Conservation (phyloP, 495 filamentous ascomycete genomes). For the Lindgomyces ingoldianus region DNA sequence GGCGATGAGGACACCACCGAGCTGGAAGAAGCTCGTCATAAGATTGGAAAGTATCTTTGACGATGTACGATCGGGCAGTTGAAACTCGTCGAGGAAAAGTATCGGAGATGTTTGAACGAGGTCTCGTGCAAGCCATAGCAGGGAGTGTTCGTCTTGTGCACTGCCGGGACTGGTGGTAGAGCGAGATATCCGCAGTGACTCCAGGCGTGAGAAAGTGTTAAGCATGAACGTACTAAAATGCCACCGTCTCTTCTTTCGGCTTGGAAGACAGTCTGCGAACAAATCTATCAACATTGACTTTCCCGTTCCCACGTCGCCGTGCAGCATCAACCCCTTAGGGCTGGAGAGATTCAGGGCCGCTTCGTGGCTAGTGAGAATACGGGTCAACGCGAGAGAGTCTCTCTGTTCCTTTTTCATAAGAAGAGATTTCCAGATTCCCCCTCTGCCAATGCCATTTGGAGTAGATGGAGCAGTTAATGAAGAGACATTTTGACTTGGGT, state of each 20-base stretch:
- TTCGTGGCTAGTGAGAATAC: slow-evolving; percentile 62
- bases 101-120: slow-evolving; percentile 67
- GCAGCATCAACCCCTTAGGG: slow-evolving; percentile 65
- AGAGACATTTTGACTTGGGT: neutral
- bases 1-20: slow-evolving; percentile 71
- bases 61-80: slow-evolving; percentile 67
- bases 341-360: slow-evolving; percentile 62
- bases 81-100: slow-evolving; percentile 73
- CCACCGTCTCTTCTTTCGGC: slow-evolving; percentile 64
- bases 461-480: neutral
- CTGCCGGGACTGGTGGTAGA: neutral
- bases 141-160: slow-evolving; percentile 57
- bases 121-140: slow-evolving; percentile 67
- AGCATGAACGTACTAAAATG: slow-evolving; percentile 80
- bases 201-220: slow-evolving; percentile 63
- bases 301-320: slow-evolving; percentile 71
- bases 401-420: slow-evolving; percentile 43
- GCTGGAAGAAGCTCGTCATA: slow-evolving; percentile 70
- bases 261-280: slow-evolving; percentile 67
- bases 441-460: slow-evolving; percentile 2
- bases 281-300: slow-evolving; percentile 73
- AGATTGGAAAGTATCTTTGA: slow-evolving; percentile 70
- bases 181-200: slow-evolving; percentile 48
- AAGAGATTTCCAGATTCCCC: slow-evolving; percentile 43
- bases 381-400: slow-evolving; percentile 61